Conservation (phyloP, 345 rosid species). For the Angophora floribunda region DNA sequence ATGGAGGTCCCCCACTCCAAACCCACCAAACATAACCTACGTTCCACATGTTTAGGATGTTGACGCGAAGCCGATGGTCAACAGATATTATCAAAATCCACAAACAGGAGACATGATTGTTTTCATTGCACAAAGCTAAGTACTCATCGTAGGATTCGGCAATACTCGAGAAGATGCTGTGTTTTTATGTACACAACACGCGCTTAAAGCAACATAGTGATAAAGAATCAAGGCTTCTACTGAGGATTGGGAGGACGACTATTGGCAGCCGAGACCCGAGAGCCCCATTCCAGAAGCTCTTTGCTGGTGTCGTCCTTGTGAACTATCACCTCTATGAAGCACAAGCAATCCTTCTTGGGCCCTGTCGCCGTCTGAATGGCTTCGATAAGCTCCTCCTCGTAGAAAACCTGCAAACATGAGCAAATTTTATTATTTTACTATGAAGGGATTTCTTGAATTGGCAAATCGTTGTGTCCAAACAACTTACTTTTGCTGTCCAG, state of each 20-base stretch:
- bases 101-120: neutral
- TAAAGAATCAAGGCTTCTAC: conserved; percentile 2
- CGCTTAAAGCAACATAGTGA: neutral
- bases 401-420: conserved; percentile 25
- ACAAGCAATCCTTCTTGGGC: conserved; percentile 48
- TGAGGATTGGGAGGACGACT: conserved; percentile 75
- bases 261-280: conserved; percentile 70
- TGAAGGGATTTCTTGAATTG: neutral
- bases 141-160: neutral
- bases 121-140: neutral
- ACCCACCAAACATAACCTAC: neutral
- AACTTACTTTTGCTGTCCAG: conserved; percentile 74
- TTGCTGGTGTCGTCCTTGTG: conserved; percentile 88
- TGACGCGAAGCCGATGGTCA: neutral
- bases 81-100: neutral
- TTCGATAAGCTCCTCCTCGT: conserved; percentile 56
- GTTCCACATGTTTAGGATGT: neutral
- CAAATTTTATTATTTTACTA: neutral
- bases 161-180: neutral
- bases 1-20: neutral
- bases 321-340: conserved; percentile 68
- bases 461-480: neutral
- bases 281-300: conserved; percentile 78
- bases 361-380: conserved; percentile 49
- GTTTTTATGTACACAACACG: neutral